Base-by-base conservation (phyloP, 2,329 filamentous ascomycete species). In the Venturia carpophila region DNA sequence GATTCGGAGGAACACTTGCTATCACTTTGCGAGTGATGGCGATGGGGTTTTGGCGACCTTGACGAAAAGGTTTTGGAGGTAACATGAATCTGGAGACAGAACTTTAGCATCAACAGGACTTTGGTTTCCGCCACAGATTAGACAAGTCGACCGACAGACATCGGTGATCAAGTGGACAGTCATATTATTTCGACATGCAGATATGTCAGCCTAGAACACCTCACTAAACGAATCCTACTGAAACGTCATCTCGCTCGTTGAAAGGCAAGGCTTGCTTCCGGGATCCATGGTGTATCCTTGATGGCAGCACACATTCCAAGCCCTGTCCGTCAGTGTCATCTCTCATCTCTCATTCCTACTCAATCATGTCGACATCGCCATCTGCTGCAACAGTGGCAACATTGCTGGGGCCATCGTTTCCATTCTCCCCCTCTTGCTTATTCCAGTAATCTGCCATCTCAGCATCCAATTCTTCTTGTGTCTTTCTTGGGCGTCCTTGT, bases 381-480 rank as follows among this genome's bases (percentile, higher is more conserved):
- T 66, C 43, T 6, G 64, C 65, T 13, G 66, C 24, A 27, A 45
- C n/a, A 19, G 60, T 24, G 13, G 43, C 52, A 43, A 10, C 24
- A 19, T 34, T 61, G 17, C 39, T 42, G 13, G n/a, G 30, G 10
- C 6, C 37, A 52, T 17, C 64, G 17, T 65, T 42, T 27, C 43
- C 66, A 61, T 60, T 60, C 34, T 30, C 39, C 2, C 19, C 30
- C 27, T 61, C 60, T 17, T 60, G 47, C 17, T 42, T 52, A 39
- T 83, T 87, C 80, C 91, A 97, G 76, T 97, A 97, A 73, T 96
- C 91, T 39, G 88, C 91, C 92, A 97, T 97, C 77, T 97, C 92
- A n/a, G 90, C 91, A 74, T 97, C 92, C 49, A 97, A 81, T 74
- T 97, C 91, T 71, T 96, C 90, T 69, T 92, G 89, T 0, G 92